A percentile compares a stretch with the other conserved stretches of the same genome.
Conservation (phyloP, 148 eudicot genomes). For the Rhododendron mucronatum region DNA sequence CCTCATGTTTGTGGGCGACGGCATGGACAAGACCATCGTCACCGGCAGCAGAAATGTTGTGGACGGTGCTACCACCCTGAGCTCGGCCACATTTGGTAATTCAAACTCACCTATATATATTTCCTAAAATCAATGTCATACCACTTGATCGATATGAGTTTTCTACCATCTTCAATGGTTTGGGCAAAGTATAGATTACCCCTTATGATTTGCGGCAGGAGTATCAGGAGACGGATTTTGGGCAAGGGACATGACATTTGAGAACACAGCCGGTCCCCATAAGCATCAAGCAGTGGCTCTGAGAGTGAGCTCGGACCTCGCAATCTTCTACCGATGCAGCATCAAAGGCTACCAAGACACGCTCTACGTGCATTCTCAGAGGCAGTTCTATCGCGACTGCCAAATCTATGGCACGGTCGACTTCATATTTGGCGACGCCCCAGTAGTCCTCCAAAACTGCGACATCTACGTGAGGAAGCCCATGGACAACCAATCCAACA, state of each 20-base stretch:
- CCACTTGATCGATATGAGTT: neutral
- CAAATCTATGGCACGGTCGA: constrained; percentile 63
- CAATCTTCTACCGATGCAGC: constrained; percentile 58
- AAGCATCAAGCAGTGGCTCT: constrained; percentile 72
- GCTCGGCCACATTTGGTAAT: constrained; percentile 59
- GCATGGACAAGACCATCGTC: constrained; percentile 58
- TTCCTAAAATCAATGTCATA: neutral
- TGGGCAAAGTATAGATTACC: too few relatives aligned
- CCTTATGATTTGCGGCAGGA: constrained; percentile 11
- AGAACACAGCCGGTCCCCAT: constrained; percentile 64
- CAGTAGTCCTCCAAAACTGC: constrained; percentile 58
- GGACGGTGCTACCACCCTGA: constrained; percentile 53
- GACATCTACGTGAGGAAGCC: constrained; percentile 53
- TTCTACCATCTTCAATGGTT: neutral
- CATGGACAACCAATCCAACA: constrained; percentile 43
- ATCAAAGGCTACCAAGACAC: constrained; percentile 71
- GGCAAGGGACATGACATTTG: constrained; percentile 69
- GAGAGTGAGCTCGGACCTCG: constrained; percentile 46
- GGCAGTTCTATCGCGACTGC: constrained; percentile 82
- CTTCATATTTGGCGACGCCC: constrained; percentile 68
- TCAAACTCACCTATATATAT: neutral
- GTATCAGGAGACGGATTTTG: constrained; percentile 63
- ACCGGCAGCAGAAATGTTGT: constrained; percentile 46
- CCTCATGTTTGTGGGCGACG: constrained; percentile 76
- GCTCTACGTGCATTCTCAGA: constrained; percentile 38